A percentile compares a stretch with the other conserved stretches of the same genome.
phyloP scores from a whole-genome alignment of 208 protist genomes.

The Trypanosoma mega region DNA sequence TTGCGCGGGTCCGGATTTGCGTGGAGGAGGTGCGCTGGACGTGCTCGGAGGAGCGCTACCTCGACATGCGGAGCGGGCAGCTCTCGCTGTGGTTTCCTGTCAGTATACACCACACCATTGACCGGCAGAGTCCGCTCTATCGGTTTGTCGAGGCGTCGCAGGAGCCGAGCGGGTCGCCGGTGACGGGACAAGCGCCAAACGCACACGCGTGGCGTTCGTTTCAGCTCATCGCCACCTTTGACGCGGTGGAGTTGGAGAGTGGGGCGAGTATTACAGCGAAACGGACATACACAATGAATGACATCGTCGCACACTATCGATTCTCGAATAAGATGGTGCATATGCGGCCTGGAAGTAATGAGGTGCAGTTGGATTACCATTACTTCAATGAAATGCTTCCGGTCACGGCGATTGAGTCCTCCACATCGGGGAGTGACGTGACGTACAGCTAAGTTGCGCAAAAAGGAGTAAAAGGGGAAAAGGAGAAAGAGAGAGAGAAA shows the following conservation, averaged over 20 bases:
- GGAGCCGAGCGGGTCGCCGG: not conserved
- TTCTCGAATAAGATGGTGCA: slow-evolving; percentile 78
- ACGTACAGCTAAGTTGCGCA: no score
- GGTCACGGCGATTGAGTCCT: slow-evolving; percentile 42
- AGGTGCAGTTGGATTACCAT: slow-evolving; percentile 79
- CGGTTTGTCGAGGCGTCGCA: slow-evolving; percentile 42
- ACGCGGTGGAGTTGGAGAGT: slow-evolving; percentile 78
- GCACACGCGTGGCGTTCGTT: slow-evolving; percentile 27
- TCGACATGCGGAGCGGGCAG: slow-evolving; percentile 38
- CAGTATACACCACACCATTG: slow-evolving; percentile 68
- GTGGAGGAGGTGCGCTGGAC: slow-evolving; percentile 75
- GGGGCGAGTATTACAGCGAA: slow-evolving; percentile 68
- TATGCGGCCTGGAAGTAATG: slow-evolving; percentile 45
- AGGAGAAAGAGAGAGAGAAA: not conserved
- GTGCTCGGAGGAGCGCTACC: slow-evolving; percentile 62
- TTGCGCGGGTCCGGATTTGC: slow-evolving; percentile 56
- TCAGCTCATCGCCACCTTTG: slow-evolving; percentile 80
- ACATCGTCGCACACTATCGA: slow-evolving; percentile 67
- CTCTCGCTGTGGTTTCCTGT: slow-evolving; percentile 81
- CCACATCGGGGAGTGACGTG: slow-evolving; percentile 51
- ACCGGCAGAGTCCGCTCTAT: slow-evolving; percentile 74
- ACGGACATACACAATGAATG: slow-evolving; percentile 67
- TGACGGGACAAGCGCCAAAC: not conserved
- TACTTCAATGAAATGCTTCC: slow-evolving; percentile 83
- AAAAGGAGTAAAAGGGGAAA: not conserved